Evolutionary conservation across 768 basidiomycete species (phyloP).

Genomic region (Calocybe cyanea): DNA sequence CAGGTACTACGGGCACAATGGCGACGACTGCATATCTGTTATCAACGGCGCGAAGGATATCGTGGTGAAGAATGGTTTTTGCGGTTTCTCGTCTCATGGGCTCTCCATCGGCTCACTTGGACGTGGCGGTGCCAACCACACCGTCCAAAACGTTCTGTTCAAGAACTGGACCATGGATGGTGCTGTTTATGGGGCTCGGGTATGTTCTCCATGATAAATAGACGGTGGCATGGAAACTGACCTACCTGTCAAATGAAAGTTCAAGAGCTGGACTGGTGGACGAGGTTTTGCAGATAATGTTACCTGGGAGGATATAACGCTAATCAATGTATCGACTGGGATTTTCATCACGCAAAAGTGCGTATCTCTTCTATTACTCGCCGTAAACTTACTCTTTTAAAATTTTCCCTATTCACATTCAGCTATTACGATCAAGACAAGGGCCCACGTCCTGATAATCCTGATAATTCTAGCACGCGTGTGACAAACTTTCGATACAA

Average conservation of each 20-base stretch:
- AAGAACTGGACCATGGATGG: slow-evolving; percentile 47
- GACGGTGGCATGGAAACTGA: neutral
- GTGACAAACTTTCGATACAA: slow-evolving; percentile 32
- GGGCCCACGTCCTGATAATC: slow-evolving; percentile 27
- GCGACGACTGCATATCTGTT: slow-evolving; percentile 47
- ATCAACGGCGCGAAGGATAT: slow-evolving; percentile 42
- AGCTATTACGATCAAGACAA: slow-evolving; percentile 53
- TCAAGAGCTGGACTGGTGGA: slow-evolving; percentile 48
- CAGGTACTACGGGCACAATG: slow-evolving; percentile 41
- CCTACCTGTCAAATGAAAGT: slow-evolving; percentile 23
- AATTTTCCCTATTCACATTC: neutral
- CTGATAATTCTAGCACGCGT: slow-evolving; percentile 29
- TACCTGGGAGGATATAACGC: slow-evolving; percentile 42
- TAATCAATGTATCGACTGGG: slow-evolving; percentile 41
- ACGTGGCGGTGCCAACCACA: slow-evolving; percentile 32
- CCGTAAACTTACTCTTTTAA: neutral
- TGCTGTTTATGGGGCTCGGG: slow-evolving; percentile 44
- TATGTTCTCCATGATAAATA: slow-evolving; percentile 19
- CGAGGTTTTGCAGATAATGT: slow-evolving; percentile 44
- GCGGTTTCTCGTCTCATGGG: slow-evolving; percentile 46
- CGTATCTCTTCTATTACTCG: slow-evolving; percentile 2
- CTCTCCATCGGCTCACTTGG: slow-evolving; percentile 46
- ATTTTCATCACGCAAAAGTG: slow-evolving; percentile 46
- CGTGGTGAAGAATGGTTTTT: slow-evolving; percentile 40
- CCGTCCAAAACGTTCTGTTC: slow-evolving; percentile 41